Conservation (phyloP, 306 rosid genomes). For the Luffa acutangula region DNA sequence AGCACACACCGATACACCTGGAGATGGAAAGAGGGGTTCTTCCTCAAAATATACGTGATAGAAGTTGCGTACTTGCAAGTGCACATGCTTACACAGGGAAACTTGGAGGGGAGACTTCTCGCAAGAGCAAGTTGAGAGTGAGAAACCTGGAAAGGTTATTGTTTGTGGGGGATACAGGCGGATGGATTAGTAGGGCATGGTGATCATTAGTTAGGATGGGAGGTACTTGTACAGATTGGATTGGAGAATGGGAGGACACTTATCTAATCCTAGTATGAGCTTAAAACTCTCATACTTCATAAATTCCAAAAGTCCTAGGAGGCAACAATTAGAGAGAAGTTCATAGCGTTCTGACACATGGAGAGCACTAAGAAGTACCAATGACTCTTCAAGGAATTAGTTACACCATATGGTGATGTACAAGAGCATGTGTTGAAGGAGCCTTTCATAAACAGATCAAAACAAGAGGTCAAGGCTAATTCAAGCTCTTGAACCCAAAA, state of each 20-base stretch:
- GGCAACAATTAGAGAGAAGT: neutral
- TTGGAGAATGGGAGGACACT: neutral
- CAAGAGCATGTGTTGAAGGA: neutral
- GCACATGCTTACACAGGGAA: neutral
- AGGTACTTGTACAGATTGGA: neutral
- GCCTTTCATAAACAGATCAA: neutral
- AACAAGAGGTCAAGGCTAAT: neutral
- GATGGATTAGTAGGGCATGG: neutral
- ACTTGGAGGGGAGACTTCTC: neutral
- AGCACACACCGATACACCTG: too few relatives aligned
- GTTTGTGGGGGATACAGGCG: neutral
- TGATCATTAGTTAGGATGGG: neutral
- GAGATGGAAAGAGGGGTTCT: neutral
- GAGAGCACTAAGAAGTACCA: neutral
- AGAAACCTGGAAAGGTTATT: neutral
- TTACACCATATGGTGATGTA: neutral
- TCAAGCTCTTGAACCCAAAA: neutral
- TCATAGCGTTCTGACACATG: neutral
- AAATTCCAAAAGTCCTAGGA: neutral
- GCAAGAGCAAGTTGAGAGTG: neutral
- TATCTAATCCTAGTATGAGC: neutral
- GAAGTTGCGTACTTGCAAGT: neutral
- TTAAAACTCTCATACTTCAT: neutral
- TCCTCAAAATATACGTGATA: neutral
- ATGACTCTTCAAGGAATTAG: neutral